phyloP scores from a whole-genome alignment of 495 filamentous ascomycete genomes.

The Neurospora sp. region DNA sequence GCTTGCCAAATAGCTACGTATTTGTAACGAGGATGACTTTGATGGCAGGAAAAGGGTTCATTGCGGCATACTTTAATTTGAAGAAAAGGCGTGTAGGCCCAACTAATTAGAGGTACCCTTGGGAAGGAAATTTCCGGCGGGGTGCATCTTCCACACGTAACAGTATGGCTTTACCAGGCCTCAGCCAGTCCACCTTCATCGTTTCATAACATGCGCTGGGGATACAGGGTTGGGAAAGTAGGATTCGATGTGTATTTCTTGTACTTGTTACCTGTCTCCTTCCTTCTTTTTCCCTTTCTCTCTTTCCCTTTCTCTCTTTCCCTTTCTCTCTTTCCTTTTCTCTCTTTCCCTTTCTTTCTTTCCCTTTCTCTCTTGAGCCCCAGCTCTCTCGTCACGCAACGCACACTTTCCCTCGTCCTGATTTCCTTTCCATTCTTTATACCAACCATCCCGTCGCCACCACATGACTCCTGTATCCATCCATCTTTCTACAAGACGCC shows the following conservation, averaged over 20 bases:
- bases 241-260: not conserved
- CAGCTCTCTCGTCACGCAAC: not conserved
- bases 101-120: not conserved
- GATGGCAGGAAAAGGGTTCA: not conserved
- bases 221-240: not conserved
- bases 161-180: not conserved
- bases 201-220: not conserved
- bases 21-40: not conserved
- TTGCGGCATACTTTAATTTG: not conserved
- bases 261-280: not conserved
- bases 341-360: not conserved
- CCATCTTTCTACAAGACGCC: not conserved
- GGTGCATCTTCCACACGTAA: not conserved
- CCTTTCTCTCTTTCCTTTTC: too few species aligned
- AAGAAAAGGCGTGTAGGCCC: not conserved
- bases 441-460: not conserved
- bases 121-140: not conserved
- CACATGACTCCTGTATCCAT: not conserved
- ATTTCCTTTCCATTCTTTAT: not conserved
- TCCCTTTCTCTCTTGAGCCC: not conserved
- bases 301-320: too few species aligned
- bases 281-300: not conserved
- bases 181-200: not conserved
- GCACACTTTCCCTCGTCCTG: not conserved
- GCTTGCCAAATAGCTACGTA: not conserved